A percentile compares a stretch with the other conserved stretches of the same genome.
phyloP scores from a whole-genome alignment of 805 yeast genomes.

The Suhomyces prunicola region DNA sequence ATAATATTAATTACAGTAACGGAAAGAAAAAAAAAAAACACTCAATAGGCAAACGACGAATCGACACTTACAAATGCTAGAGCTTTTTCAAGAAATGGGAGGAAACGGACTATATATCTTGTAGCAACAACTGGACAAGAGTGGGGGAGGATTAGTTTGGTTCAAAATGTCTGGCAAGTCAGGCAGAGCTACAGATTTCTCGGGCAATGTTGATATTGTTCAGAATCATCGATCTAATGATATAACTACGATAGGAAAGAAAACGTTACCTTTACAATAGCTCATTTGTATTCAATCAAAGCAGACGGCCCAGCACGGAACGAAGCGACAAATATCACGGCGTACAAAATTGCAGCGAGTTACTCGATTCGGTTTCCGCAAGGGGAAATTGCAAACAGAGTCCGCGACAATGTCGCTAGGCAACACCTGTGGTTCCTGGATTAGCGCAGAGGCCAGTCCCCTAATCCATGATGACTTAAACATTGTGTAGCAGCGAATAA shows the following conservation, averaged over 20 bases:
- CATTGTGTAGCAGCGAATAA: not conserved
- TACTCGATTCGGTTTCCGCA: not conserved
- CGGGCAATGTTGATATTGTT: not conserved
- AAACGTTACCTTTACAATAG: not conserved
- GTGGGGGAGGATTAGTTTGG: not conserved
- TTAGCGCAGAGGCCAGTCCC: not conserved
- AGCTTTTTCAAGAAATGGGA: not conserved
- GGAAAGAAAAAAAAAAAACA: not conserved
- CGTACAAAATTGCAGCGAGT: not conserved
- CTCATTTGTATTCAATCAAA: not conserved
- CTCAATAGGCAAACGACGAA: not conserved
- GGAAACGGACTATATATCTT: not conserved
- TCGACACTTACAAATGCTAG: not conserved
- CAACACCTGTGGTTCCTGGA: not conserved
- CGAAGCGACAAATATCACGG: not conserved
- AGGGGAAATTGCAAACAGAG: not conserved
- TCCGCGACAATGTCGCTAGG: not conserved
- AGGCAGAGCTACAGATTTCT: not conserved
- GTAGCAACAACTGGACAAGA: not conserved
- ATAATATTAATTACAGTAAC: not conserved
- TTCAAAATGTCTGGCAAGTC: not conserved
- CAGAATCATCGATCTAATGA: not conserved
- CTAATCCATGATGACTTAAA: not conserved
- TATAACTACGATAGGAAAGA: not conserved
- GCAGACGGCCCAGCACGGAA: not conserved